Conservation (phyloP, 2,329 filamentous ascomycete species). For the Diaporthe capsici region DNA sequence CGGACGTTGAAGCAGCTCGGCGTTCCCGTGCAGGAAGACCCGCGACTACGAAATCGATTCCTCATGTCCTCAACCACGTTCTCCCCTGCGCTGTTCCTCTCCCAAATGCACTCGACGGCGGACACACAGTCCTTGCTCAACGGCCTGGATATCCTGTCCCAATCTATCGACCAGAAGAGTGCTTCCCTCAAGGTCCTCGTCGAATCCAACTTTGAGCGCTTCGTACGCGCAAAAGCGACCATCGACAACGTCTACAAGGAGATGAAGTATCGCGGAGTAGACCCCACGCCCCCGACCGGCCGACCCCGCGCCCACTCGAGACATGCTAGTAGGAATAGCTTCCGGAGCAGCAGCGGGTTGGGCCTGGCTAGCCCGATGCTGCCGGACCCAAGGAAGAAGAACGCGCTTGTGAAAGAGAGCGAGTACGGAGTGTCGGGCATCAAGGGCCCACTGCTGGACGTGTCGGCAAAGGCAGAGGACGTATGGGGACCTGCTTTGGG, state of each 20-base stretch:
- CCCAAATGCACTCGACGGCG: slow-evolving; percentile 88
- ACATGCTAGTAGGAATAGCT: slow-evolving; percentile 77
- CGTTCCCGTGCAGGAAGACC: slow-evolving; percentile 86
- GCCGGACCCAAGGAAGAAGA: slow-evolving; percentile 80
- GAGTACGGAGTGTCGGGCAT: slow-evolving; percentile 92
- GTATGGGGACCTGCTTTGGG: slow-evolving; percentile 96
- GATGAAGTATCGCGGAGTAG: slow-evolving; percentile 83
- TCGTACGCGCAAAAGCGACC: slow-evolving; percentile 96
- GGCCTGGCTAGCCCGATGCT: slow-evolving; percentile 54
- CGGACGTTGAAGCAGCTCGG: slow-evolving; percentile 82
- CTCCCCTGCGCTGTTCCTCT: slow-evolving; percentile 91
- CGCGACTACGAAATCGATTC: slow-evolving; percentile 85
- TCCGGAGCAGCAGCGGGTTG: slow-evolving; percentile 64
- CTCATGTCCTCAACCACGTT: slow-evolving; percentile 96
- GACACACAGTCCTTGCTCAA: slow-evolving; percentile 85
- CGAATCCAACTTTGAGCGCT: slow-evolving; percentile 98
- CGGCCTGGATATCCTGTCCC: slow-evolving; percentile 88
- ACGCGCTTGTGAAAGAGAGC: slow-evolving; percentile 91
- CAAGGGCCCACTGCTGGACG: slow-evolving; percentile 88
- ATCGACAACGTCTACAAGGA: slow-evolving; percentile 99
- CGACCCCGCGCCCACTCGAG: slow-evolving; percentile 70
- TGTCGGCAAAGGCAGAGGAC: slow-evolving; percentile 94
- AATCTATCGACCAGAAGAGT: slow-evolving; percentile 97
- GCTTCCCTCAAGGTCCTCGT: slow-evolving; percentile 96
- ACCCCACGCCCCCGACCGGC: slow-evolving; percentile 58